Percentiles rank a stretch among this genome's conserved stretches.
Conservation (phyloP, 345 rosid species). For the Syzygium jambos region DNA sequence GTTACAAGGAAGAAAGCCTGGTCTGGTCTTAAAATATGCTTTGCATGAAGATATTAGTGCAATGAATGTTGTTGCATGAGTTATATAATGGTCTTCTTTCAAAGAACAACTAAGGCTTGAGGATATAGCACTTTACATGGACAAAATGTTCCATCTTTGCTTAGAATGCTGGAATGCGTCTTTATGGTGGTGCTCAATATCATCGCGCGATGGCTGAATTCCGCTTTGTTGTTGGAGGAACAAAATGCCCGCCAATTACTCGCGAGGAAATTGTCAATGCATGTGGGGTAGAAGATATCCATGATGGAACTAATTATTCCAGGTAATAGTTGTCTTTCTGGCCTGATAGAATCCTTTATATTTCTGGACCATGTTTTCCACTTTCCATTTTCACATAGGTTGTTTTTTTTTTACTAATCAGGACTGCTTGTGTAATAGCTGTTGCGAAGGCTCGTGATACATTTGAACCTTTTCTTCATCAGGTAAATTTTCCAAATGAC, state of each 20-base stretch:
- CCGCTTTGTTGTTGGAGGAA: slow-evolving; percentile 88
- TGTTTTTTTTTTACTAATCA: slow-evolving; percentile 18
- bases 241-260: slow-evolving; percentile 83
- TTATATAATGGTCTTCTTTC: neutral
- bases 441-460: slow-evolving; percentile 97
- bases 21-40: neutral
- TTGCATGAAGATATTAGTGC: neutral
- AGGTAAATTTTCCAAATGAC: slow-evolving; percentile 26
- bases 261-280: slow-evolving; percentile 96
- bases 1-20: neutral
- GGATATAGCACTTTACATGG: neutral
- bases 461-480: slow-evolving; percentile 93
- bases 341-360: neutral
- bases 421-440: slow-evolving; percentile 97
- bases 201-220: slow-evolving; percentile 98
- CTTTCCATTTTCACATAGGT: neutral
- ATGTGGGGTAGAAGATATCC: slow-evolving; percentile 96
- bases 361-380: slow-evolving; percentile 1
- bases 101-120: neutral
- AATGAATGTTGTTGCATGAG: neutral
- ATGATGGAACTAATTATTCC: slow-evolving; percentile 94
- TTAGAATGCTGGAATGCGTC: slow-evolving; percentile 95
- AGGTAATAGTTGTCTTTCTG: slow-evolving; percentile 31
- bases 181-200: slow-evolving; percentile 95
- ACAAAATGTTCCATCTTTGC: neutral